Evolutionary conservation across 331 rosid species (phyloP).

Genomic region (Malus hybrid): DNA sequence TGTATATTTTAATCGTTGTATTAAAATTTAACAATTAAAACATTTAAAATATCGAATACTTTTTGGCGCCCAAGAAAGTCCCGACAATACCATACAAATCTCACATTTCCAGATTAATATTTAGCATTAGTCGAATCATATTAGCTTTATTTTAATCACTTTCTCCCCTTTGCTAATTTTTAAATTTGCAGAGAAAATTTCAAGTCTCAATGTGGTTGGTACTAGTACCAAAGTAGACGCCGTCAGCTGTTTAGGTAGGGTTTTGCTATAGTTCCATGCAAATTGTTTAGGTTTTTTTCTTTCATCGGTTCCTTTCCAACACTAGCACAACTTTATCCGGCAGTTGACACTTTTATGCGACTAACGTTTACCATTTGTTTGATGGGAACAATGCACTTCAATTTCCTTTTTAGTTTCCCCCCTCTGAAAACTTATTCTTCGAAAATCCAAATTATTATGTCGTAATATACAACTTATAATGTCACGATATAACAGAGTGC

Average conservation of each 20-base stretch:
- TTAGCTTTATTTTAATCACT: neutral
- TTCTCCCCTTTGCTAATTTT: neutral
- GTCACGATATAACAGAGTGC: too few species aligned
- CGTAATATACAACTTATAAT: too few species aligned
- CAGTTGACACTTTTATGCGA: neutral
- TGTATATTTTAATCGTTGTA: too few species aligned
- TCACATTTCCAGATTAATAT: neutral
- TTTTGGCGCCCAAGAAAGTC: too few species aligned
- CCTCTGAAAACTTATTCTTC: neutral
- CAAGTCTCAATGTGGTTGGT: neutral
- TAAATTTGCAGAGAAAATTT: neutral
- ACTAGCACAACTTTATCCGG: neutral
- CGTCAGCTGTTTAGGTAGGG: slow-evolving; percentile 11
- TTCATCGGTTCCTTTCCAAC: neutral
- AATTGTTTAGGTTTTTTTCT: neutral
- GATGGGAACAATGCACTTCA: slow-evolving; percentile 3
- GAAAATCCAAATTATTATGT: too few species aligned
- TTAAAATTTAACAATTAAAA: too few species aligned
- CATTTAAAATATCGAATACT: too few species aligned
- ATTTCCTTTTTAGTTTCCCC: neutral
- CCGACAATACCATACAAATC: neutral
- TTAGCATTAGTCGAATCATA: neutral
- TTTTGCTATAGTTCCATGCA: neutral
- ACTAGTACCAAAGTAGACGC: slow-evolving; percentile 1
- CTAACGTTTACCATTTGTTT: neutral